Evolutionary conservation across 345 rosid genomes (phyloP).

Genomic region (Arabidopsis suecica): DNA sequence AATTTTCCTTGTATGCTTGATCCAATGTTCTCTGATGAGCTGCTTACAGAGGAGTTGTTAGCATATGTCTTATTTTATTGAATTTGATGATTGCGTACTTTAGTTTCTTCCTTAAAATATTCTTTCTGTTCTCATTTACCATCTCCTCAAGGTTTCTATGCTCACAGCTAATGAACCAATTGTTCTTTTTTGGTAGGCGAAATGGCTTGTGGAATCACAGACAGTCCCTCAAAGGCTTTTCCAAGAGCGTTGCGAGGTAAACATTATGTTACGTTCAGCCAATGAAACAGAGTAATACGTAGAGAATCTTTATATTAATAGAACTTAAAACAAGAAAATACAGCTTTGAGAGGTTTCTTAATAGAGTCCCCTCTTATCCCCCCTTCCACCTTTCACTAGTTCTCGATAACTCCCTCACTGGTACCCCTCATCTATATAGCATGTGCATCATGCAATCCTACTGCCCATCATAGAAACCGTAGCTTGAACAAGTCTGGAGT

Average conservation of each 20-base stretch:
- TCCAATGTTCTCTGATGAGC: constrained; percentile 9
- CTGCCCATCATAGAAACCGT: constrained; percentile 11
- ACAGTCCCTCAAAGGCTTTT: constrained; percentile 85
- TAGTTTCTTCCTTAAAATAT: not conserved
- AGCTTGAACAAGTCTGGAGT: constrained; percentile 21
- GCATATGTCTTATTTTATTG: not conserved
- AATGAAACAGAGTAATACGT: constrained; percentile 6
- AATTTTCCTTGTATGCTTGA: constrained; percentile 7
- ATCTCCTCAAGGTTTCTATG: constrained; percentile 21
- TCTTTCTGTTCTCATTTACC: constrained; percentile 19
- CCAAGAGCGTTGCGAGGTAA: constrained; percentile 95
- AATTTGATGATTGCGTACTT: constrained; percentile 11
- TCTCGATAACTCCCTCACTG: constrained; percentile 7
- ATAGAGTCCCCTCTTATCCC: not conserved
- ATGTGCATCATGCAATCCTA: constrained; percentile 16
- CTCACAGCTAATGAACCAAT: constrained; percentile 5
- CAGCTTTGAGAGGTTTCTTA: constrained; percentile 16
- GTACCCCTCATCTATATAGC: constrained; percentile 20
- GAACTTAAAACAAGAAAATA: constrained; percentile 11
- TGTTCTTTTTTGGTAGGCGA: constrained; percentile 62
- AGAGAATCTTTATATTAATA: not conserved
- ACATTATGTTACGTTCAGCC: constrained; percentile 11
- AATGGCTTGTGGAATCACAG: constrained; percentile 90
- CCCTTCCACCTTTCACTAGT: constrained; percentile 9
- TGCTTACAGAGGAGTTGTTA: constrained; percentile 20